Evolutionary conservation across 2,329 filamentous ascomycete genomes (phyloP).

Genomic region (Cordyceps tenuipes): DNA sequence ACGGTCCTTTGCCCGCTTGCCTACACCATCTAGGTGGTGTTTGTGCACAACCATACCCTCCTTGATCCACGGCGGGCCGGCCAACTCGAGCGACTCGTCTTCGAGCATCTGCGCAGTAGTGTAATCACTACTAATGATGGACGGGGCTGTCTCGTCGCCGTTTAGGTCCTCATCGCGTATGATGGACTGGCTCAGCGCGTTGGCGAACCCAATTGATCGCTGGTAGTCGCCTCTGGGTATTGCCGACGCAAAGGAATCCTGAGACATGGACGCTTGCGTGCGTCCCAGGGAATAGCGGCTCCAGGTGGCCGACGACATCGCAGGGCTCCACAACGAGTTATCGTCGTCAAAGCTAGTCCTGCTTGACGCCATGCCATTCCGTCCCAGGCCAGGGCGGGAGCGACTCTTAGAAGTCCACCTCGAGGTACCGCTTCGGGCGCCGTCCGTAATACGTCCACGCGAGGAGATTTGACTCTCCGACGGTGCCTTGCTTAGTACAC

Average conservation of each 20-base stretch:
- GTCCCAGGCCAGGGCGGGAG: slow-evolving; percentile 64
- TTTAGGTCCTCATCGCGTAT: slow-evolving; percentile 74
- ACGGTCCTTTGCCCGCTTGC: slow-evolving; percentile 87
- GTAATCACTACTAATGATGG: slow-evolving; percentile 52
- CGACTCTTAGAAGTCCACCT: slow-evolving; percentile 82
- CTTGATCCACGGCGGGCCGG: slow-evolving; percentile 96
- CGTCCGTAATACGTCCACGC: slow-evolving; percentile 63
- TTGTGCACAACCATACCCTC: slow-evolving; percentile 95
- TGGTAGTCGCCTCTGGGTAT: slow-evolving; percentile 76
- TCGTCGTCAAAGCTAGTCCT: slow-evolving; percentile 90
- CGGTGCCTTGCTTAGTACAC: slow-evolving; percentile 84
- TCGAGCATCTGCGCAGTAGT: slow-evolving; percentile 63
- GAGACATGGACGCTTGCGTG: slow-evolving; percentile 83
- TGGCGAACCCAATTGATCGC: slow-evolving; percentile 95
- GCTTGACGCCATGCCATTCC: slow-evolving; percentile 79
- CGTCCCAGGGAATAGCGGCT: slow-evolving; percentile 89
- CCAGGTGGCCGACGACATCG: slow-evolving; percentile 82
- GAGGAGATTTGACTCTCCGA: slow-evolving; percentile 67
- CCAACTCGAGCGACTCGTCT: slow-evolving; percentile 84
- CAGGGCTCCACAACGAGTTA: slow-evolving; percentile 82
- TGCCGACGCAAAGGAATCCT: slow-evolving; percentile 78
- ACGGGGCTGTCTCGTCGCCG: slow-evolving; percentile 38
- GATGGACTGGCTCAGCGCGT: slow-evolving; percentile 91
- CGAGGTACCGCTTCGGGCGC: slow-evolving; percentile 43
- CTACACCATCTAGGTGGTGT: slow-evolving; percentile 82